Base-by-base conservation (phyloP, 805 yeast genomes). In the Candida schatavii region DNA sequence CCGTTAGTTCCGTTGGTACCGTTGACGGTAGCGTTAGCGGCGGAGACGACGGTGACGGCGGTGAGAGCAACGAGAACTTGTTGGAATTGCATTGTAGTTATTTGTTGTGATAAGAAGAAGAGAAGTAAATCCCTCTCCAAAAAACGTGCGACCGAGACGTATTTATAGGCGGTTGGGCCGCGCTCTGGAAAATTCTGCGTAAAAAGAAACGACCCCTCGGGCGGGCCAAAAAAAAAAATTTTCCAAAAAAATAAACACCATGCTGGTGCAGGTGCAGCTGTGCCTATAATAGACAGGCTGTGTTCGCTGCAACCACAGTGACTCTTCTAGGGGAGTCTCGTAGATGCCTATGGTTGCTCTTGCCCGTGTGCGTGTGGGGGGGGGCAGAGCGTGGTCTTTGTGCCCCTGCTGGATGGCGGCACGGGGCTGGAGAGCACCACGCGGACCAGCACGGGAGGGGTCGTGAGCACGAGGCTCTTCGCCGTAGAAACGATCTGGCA, bases 31-130 rank as follows among this genome's bases (percentile, higher is more conserved):
- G 61, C 57, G 68, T 68, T 69, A 50, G 80, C 80, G 56, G 88
- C 87, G 58, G 78, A 76, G 58, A 76, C 88, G 57, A 80, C 83
- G 53, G 87, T 72, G 54, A 72, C 79, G 52, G 86, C 80, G 68
- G 88, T 81, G 66, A 83, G 74, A 59, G 86, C 78, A 66, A 81
- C 72, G 66, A 80, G 67, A 63, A 83, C 71, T 66, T 78, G 67
- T 62, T 77, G 74, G 83, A 82, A 80, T 80, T 84, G 88, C 89
- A 84, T 84, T 76, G 45, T 66, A 46, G 41, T 21, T 37, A 18
- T 37, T 30, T 46, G 39, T 26, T 36, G 29, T 31, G 15, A 31
- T 31, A 14, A 14, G 35, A 31, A 18, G 35, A 29, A 29, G 14
- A 18, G 19, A 31, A 31, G 35, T 7, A 31, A 14, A 31, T 23